Evolutionary conservation across 352 stramenopile genomes (phyloP).

Genomic region (Phytophthora pisi): DNA sequence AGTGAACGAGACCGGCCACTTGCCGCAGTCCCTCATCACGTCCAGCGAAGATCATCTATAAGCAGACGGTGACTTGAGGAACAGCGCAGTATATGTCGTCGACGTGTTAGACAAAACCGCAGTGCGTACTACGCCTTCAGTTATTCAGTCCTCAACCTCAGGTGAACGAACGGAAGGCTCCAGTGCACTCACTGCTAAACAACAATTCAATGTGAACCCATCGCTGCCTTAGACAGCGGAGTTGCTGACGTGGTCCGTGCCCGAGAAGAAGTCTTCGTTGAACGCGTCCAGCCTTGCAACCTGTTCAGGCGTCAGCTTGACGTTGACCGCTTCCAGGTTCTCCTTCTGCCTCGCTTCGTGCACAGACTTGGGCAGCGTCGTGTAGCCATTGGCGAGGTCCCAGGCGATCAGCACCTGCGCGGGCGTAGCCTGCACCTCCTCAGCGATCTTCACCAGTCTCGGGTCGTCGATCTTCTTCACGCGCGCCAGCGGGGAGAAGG

Average conservation of each 20-base stretch:
- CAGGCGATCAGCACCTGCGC: conserved; percentile 60
- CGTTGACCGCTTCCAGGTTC: conserved; percentile 46
- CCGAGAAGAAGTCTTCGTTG: conserved; percentile 43
- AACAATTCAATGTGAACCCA: conserved; percentile 14
- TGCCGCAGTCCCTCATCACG: conserved; percentile 78
- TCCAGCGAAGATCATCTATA: conserved; percentile 87
- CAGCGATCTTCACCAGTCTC: conserved; percentile 41
- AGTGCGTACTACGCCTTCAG: conserved; percentile 4
- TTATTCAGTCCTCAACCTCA: not conserved
- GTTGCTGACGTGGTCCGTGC: conserved; percentile 45
- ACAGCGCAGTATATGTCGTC: conserved; percentile 35
- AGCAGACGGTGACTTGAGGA: conserved; percentile 22
- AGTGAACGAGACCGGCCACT: conserved; percentile 83
- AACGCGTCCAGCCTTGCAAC: conserved; percentile 43
- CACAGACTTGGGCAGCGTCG: conserved; percentile 59
- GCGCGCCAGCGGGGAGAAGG: conserved; percentile 55
- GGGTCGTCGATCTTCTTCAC: conserved; percentile 49
- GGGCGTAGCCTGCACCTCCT: conserved; percentile 35
- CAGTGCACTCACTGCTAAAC: conserved; percentile 10
- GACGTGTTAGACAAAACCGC: conserved; percentile 33
- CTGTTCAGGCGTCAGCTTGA: conserved; percentile 42
- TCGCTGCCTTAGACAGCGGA: conserved; percentile 34
- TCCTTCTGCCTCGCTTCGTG: conserved; percentile 48
- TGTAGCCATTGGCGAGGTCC: conserved; percentile 45
- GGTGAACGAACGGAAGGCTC: conserved; percentile 1